Base-by-base conservation (phyloP, 768 basidiomycete species). In the Tricholoma hemisulphureum region DNA sequence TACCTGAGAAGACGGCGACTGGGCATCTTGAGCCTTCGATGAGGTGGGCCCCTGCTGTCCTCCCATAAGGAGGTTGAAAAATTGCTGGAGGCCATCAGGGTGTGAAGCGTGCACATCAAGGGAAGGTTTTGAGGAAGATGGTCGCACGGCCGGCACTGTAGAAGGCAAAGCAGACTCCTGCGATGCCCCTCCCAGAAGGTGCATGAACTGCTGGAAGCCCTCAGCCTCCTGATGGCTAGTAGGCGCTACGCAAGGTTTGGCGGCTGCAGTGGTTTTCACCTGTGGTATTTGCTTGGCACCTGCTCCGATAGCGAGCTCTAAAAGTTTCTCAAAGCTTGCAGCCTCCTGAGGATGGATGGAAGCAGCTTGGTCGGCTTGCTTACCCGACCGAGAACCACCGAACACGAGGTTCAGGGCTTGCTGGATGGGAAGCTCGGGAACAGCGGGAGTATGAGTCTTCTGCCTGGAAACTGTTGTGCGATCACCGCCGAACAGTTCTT, bases 201-300 rank as follows among this genome's bases (percentile, higher is more conserved):
- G 29, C 13, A 64, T n/a, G 28, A 66, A 9, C 28, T 58, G 52
- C 31, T 62, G 59, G n/a, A 65, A 11, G 9, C 11, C 55, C 24
- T 58, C 53, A 11, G 55, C 39, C 29, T 49, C 56, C 14, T 28
- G 21, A 11, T 24, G 4, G 11, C 24, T 14, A n/a, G 49, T 6
- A 1, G 54, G 35, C 11, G 11, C 39, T 29, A 41, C 50, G 14
- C 35, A 18, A 13, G 61, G 39, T 28, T 28, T 34, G 37, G 6
- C 26, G 4, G 45, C 9, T 16, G 11, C 46, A 16, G 46, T 1
- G 8, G 41, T 21, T 43, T 43, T 23, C 41, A 11, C 21, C 13
- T 24, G 43, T 6, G 23, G 4, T 5, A 23, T 8, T 24, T 24
- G 43, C n/a, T n/a, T n/a, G n/a, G n/a, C n/a, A n/a, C n/a, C n/a